Conservation (phyloP, 371 early-diverging fungal genomes). For the Blakeslea trispora region DNA sequence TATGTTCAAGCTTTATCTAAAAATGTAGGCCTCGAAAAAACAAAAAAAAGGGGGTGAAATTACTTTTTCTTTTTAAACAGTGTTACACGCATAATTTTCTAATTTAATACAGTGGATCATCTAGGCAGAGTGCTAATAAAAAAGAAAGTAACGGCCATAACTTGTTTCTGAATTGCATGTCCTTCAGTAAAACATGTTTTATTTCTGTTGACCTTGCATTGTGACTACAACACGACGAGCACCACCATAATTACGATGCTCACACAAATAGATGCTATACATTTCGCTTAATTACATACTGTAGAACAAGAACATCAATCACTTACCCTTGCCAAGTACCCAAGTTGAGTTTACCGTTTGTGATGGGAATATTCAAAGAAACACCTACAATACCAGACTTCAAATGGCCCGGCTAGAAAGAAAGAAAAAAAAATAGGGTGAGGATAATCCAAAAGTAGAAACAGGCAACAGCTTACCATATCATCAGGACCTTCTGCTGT, state of each 20-base stretch:
- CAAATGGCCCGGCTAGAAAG: conserved; percentile 80
- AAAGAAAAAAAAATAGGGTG: too few relatives aligned
- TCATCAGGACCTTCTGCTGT: conserved; percentile 71
- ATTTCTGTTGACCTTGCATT: conserved; percentile 65
- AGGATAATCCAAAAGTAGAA: conserved; percentile 19
- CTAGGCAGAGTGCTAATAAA: too few relatives aligned
- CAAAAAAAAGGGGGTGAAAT: too few relatives aligned
- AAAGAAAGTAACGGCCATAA: too few relatives aligned
- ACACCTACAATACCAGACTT: conserved; percentile 85
- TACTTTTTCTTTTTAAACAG: too few relatives aligned
- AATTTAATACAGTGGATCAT: too few relatives aligned
- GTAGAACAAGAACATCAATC: too few relatives aligned
- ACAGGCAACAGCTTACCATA: conserved; percentile 39
- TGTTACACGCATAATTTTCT: too few relatives aligned
- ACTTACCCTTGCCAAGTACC: conserved; percentile 94
- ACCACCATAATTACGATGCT: conserved; percentile 72
- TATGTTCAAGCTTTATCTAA: too few relatives aligned
- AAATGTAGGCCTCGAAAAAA: too few relatives aligned
- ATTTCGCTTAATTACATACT: too few relatives aligned
- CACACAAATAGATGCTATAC: conserved; percentile 70
- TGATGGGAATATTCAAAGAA: conserved; percentile 86
- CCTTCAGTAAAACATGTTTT: conserved; percentile 8
- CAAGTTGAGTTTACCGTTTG: conserved; percentile 72
- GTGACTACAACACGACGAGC: conserved; percentile 71
- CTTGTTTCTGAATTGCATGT: too few relatives aligned